Percentiles rank a stretch among this genome's conserved stretches.
Evolutionary conservation across 1,284 basidiomycete species (phyloP).

Genomic region (Cryptococcus depauperatus): DNA sequence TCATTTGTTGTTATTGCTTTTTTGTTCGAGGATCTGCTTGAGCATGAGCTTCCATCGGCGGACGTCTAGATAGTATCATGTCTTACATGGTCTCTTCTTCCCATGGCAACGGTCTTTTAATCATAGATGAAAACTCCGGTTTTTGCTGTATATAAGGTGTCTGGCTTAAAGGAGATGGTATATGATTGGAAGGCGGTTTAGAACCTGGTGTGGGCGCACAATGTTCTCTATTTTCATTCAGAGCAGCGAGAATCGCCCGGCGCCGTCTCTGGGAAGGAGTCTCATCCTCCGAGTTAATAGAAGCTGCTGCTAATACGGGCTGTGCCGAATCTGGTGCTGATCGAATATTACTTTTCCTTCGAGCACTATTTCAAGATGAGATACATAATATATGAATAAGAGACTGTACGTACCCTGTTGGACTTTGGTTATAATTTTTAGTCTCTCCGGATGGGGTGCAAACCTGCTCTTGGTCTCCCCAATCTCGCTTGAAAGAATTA

Average conservation of each 20-base stretch:
- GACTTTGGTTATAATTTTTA: conserved; percentile 20
- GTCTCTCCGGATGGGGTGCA: too few relatives aligned
- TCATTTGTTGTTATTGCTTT: background rate
- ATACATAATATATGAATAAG: background rate
- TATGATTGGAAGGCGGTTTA: background rate
- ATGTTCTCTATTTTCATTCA: conserved; percentile 18
- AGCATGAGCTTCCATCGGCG: background rate
- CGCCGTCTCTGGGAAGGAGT: conserved; percentile 24
- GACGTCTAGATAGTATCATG: background rate
- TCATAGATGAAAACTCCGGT: conserved; percentile 5
- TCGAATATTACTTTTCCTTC: conserved; percentile 10
- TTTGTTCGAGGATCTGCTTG: background rate
- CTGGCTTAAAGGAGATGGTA: background rate
- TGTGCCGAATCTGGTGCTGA: background rate
- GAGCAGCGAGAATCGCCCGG: conserved; percentile 37
- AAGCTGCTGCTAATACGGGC: background rate
- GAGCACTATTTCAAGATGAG: conserved; percentile 3
- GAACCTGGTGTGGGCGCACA: conserved; percentile 3
- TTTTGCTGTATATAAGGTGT: background rate
- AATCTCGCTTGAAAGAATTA: conserved; percentile 36
- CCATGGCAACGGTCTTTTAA: conserved; percentile 35
- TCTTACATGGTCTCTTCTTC: conserved; percentile 30
- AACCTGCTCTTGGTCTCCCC: conserved; percentile 32
- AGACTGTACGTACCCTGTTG: conserved; percentile 15
- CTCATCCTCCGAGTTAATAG: background rate